These are phyloP conservation scores for Carex scoparia DNA, from an alignment of 176 grass and related monocot species.

Conservation along the genomic window DNA sequence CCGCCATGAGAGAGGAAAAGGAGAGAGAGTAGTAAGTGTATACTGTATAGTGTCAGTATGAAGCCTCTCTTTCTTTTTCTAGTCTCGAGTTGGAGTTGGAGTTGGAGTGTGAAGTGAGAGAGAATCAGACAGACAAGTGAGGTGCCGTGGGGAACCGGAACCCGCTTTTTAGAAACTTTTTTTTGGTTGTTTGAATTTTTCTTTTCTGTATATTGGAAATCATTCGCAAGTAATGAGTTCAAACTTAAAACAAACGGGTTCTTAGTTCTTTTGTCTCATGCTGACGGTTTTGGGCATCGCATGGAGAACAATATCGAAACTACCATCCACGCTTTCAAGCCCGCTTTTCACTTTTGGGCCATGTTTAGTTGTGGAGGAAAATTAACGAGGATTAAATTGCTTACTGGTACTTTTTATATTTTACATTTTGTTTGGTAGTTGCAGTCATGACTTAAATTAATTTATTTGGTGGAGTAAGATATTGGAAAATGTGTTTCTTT, in stretches of 20 bases:
- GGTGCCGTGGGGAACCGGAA: neutral
- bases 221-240: no score
- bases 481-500: no score
- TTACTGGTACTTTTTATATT: no score
- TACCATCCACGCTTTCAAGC: slow-evolving; percentile 5
- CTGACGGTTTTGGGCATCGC: neutral
- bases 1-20: neutral
- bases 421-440: no score
- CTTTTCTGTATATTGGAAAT: neutral
- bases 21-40: neutral
- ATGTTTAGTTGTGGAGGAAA: no score
- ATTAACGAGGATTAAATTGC: no score
- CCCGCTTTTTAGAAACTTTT: slow-evolving; percentile 13
- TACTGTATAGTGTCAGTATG: neutral
- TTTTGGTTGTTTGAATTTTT: slow-evolving; percentile 17
- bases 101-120: slow-evolving; percentile 7
- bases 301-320: slow-evolving; percentile 29
- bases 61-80: slow-evolving; percentile 1
- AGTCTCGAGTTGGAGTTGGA: neutral
- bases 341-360: neutral
- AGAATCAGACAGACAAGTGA: no score
- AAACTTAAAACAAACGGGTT: neutral
- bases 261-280: neutral
- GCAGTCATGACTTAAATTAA: no score
- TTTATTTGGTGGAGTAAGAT: no score